Conservation (phyloP, 2,329 filamentous ascomycete species). For the Penicillium sp. region DNA sequence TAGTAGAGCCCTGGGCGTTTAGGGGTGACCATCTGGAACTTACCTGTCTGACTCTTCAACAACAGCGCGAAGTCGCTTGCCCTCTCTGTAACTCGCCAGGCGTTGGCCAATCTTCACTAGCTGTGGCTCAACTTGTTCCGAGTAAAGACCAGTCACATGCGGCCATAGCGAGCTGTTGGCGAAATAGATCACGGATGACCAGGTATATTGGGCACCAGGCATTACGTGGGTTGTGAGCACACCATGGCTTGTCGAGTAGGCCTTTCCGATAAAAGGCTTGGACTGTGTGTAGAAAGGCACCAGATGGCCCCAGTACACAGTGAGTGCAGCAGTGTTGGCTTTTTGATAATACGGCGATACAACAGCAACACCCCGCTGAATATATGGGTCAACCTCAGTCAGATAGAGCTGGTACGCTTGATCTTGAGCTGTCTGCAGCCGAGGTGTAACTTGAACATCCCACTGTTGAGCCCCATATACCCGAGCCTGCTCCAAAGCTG, state of each 20-base stretch:
- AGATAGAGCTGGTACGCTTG: conserved; percentile 69
- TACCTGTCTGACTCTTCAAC: conserved; percentile 57
- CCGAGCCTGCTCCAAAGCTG: conserved; percentile 67
- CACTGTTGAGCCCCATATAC: conserved; percentile 71
- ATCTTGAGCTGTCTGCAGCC: conserved; percentile 65
- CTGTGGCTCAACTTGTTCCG: conserved; percentile 93
- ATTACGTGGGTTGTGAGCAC: conserved; percentile 70
- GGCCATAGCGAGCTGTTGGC: conserved; percentile 79
- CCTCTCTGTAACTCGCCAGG: conserved; percentile 65
- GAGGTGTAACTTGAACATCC: conserved; percentile 75
- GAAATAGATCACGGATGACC: conserved; percentile 69
- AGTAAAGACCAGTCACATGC: conserved; percentile 75
- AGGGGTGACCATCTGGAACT: background rate
- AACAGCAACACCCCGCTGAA: conserved; percentile 60
- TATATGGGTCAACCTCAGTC: conserved; percentile 69
- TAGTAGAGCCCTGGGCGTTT: conserved; percentile 3
- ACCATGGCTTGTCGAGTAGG: conserved; percentile 66
- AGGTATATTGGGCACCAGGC: conserved; percentile 70
- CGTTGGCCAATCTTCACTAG: conserved; percentile 88
- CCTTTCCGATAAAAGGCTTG: conserved; percentile 70
- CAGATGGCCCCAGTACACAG: conserved; percentile 54
- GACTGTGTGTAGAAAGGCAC: conserved; percentile 74
- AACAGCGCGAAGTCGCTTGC: conserved; percentile 62
- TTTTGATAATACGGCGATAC: conserved; percentile 74
- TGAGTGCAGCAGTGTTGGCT: conserved; percentile 59